phyloP scores from a whole-genome alignment of 495 filamentous ascomycete species.

The Glonium stellatum region DNA sequence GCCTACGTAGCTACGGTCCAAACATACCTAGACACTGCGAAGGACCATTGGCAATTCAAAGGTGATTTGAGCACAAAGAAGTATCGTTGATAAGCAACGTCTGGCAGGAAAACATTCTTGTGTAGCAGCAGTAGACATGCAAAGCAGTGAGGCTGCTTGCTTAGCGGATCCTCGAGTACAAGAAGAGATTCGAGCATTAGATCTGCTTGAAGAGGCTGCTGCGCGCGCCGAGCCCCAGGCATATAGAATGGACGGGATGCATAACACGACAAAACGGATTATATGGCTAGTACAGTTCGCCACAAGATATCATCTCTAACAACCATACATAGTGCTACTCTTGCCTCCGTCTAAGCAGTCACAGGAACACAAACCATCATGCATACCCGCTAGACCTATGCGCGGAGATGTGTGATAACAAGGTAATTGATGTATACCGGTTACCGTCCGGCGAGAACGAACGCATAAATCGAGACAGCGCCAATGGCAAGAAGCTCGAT shows the following conservation, averaged over 20 bases:
- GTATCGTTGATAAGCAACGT: conserved; percentile 1
- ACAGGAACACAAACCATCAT: conserved; percentile 17
- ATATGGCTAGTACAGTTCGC: conserved; percentile 18
- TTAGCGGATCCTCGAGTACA: conserved; percentile 13
- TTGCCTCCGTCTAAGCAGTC: conserved; percentile 15
- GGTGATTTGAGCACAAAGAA: neutral
- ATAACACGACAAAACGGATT: conserved; percentile 35
- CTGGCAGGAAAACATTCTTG: conserved; percentile 13
- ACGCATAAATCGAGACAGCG: neutral
- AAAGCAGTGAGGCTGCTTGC: conserved; percentile 14
- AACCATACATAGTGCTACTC: conserved; percentile 11
- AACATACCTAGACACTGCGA: conserved; percentile 4
- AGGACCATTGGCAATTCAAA: conserved; percentile 6
- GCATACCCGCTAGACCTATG: conserved; percentile 19
- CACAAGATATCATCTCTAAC: neutral
- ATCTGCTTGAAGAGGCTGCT: conserved; percentile 32
- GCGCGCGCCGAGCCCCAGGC: conserved; percentile 39
- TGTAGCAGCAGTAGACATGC: conserved; percentile 17
- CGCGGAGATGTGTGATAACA: conserved; percentile 12
- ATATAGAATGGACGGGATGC: conserved; percentile 40
- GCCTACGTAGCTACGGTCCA: conserved; percentile 12
- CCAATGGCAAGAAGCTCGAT: conserved; percentile 3
- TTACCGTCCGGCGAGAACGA: conserved; percentile 8
- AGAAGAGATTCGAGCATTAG: conserved; percentile 25
- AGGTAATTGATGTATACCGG: conserved; percentile 13